Evolutionary conservation across 106 monocot genomes (phyloP), one percentile per base, ranked within the genome.

Genomic region (Platanthera guangdongensis): DNA sequence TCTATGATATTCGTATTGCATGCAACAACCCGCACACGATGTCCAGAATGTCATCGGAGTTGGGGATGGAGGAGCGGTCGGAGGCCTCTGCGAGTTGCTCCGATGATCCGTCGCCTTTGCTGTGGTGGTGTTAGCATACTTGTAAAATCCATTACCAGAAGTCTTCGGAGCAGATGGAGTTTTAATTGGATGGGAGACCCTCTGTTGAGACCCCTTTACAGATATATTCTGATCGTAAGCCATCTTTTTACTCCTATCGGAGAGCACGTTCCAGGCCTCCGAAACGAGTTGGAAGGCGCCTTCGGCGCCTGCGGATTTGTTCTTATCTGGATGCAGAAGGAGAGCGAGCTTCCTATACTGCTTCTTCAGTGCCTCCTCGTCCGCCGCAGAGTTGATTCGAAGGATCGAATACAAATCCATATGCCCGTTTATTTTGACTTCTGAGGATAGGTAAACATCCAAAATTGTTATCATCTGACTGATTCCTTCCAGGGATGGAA

Each of bases 1-100:
- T 69, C 78, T 78, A 14, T 83, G 78, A 52, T 89, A 85, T 74
- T 89, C 85, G 55, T 89, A 89, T 60, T 86, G 85, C 85, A 86
- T 86, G 54, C 76, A 83, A 78, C 85, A 89, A 28, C 81, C 50
- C 51, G 77, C 76, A 71, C 88, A 89, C 12, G 73, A 76, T 10
- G 88, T 89, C 85, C 88, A 89, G 74, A 89, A 89, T 59, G 88
- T 83, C 28, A 74, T 32, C 14, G 16, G 15, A 51, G 53, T 39
- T 13, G 74, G 74, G 39, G 51, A 52, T 74, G 64, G 39, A 51
- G 74, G 57, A 22, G 59, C 39, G 50, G 57, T 6, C 9, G 82
- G 73, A 9, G 71, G 49, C 6, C n/a, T 75, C 46, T 49, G 3
- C 32, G 22, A 50, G 62, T 62, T 50, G 48, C 19, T 63, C 47